Percentiles rank a stretch among this genome's conserved stretches.
phyloP scores from a whole-genome alignment of 2,329 filamentous ascomycete genomes.

The Mycosphaerella sp. region DNA sequence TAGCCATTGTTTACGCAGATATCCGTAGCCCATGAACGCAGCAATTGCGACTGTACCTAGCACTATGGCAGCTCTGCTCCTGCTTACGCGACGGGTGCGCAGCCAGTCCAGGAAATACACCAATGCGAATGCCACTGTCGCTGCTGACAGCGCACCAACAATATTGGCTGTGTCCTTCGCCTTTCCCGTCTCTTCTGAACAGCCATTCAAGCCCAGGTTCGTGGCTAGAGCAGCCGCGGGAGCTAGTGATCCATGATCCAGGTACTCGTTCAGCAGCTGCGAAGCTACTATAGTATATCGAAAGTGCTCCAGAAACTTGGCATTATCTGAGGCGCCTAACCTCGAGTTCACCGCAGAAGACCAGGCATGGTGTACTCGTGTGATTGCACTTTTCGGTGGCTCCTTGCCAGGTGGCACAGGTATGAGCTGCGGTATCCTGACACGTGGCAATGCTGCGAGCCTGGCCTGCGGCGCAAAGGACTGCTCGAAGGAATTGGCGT shows the following conservation, averaged over 20 bases:
- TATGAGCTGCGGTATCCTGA: conserved; percentile 17
- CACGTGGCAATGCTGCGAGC: conserved; percentile 13
- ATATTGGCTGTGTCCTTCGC: conserved; percentile 43
- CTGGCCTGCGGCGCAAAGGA: conserved; percentile 34
- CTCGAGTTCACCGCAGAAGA: conserved; percentile 60
- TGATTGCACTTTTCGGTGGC: conserved; percentile 26
- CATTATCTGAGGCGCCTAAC: conserved; percentile 70
- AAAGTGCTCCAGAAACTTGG: conserved; percentile 84
- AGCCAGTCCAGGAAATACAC: conserved; percentile 68
- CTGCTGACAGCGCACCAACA: conserved; percentile 61
- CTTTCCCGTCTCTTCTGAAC: conserved; percentile 14
- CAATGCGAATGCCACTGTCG: conserved; percentile 53
- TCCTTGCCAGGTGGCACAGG: conserved; percentile 6
- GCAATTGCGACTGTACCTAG: conserved; percentile 47
- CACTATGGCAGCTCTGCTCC: conserved; percentile 46
- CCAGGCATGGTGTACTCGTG: conserved; percentile 42
- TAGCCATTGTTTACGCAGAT: conserved; percentile 73
- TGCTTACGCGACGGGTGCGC: conserved; percentile 50
- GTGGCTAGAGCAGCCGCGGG: conserved; percentile 18
- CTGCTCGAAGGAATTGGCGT: conserved; percentile 8
- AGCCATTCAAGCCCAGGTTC: conserved; percentile 20
- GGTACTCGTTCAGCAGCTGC: conserved; percentile 69
- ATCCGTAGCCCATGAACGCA: conserved; percentile 59
- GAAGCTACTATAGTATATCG: conserved; percentile 90
- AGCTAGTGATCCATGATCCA: conserved; percentile 38